Base-by-base conservation (phyloP, 345 rosid genomes). In the Salix dunnii region DNA sequence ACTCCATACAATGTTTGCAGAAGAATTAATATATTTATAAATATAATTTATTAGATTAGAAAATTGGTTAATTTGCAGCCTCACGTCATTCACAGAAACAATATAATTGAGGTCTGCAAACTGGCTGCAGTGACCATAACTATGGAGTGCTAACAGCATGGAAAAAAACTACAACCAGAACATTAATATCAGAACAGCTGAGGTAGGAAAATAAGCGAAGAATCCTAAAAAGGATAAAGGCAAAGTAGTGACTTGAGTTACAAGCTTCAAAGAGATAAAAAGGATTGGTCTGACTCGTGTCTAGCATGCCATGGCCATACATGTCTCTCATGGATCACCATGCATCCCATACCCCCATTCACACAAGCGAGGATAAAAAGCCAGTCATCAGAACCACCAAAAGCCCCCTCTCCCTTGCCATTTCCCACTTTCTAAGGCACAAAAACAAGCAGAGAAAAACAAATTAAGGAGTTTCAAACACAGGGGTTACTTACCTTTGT, bases 341-440 rank as follows among this genome's bases (percentile, higher is more conserved):
- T 17, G 51, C 40, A 27, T 12, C 53, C 71, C 33, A 49, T 76
- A 25, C 80, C 85, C 85, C 69, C 77, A 74, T 61, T n/a, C 75
- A 62, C 77, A 74, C 89, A 87, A 86, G 87, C 91, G 72, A 86
- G 53, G 85, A 90, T 88, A 89, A 86, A 87, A 90, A 78, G 86
- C 80, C 83, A 17, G 27, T 83, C 73, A 82, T 88, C 90, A 79
- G 80, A 79, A 70, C 89, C 79, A 68, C 83, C 75, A 85, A 87
- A 90, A 84, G 83, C 87, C 92, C 82, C 84, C 83, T 70, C 76
- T 66, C 76, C 78, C 74, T 62, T 65, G 28, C 78, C 81, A 33
- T 55, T 61, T 23, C 67, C 58, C 73, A 68, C 68, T 80, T 48
- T 40, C 49, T 16, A 58, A 46, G 13, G 16, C 20, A 33, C 20